These are phyloP conservation scores for Naegleria lovaniensis DNA, from an alignment of 208 protist genomes.

Conservation along the genomic window DNA sequence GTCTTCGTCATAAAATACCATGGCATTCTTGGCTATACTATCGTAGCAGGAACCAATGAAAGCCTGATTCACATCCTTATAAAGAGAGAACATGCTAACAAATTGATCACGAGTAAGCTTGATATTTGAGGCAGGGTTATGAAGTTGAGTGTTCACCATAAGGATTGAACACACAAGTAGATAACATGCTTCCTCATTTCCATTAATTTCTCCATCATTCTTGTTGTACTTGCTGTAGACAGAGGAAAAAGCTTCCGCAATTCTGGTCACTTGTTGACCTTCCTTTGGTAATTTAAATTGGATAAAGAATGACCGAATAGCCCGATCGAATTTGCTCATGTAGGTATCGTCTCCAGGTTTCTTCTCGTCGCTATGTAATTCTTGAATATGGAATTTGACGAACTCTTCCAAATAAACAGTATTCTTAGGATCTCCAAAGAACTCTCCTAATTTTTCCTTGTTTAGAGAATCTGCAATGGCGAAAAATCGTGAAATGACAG, in stretches of 20 bases:
- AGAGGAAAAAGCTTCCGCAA: not conserved
- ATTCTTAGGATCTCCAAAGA: not conserved
- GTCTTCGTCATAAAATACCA: not conserved
- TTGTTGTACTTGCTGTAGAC: not conserved
- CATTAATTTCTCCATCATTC: conserved; percentile 5
- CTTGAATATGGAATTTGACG: not conserved
- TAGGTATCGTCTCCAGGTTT: not conserved
- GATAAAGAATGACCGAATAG: not conserved
- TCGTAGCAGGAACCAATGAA: not conserved
- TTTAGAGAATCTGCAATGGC: not conserved
- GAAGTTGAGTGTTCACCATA: not conserved
- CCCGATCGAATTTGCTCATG: not conserved
- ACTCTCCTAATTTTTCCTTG: not conserved
- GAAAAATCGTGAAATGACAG: not conserved
- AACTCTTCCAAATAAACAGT: not conserved
- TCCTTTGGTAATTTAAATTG: conserved; percentile 18
- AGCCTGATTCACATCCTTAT: not conserved
- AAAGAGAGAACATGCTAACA: not conserved
- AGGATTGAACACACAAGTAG: not conserved
- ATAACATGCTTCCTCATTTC: not conserved
- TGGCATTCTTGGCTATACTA: not conserved
- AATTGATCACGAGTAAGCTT: not conserved
- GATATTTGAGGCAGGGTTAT: not conserved
- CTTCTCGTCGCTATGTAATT: not conserved
- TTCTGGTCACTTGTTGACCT: conserved; percentile 1